Conservation (phyloP, 495 filamentous ascomycete genomes). For the Amniculicola lignicola region DNA sequence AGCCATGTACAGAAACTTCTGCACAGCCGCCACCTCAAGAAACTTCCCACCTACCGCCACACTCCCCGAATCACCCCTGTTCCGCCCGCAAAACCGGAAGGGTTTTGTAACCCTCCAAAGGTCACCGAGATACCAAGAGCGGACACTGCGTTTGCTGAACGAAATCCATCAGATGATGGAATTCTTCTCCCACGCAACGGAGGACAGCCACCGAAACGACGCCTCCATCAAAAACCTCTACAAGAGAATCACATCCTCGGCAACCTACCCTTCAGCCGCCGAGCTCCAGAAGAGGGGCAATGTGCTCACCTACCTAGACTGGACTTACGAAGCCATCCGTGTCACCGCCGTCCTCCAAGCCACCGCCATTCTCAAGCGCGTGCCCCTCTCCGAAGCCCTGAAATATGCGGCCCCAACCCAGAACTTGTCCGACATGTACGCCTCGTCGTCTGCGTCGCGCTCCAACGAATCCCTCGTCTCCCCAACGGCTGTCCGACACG, state of each 20-base stretch:
- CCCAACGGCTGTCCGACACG: slow-evolving; percentile 13
- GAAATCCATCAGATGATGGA: slow-evolving; percentile 29
- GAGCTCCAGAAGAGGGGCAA: slow-evolving; percentile 1
- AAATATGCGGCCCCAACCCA: slow-evolving; percentile 26
- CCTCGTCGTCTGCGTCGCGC: not conserved
- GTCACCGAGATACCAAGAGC: slow-evolving; percentile 1
- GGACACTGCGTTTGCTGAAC: slow-evolving; percentile 19
- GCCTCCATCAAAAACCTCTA: slow-evolving; percentile 17
- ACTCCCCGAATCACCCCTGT: slow-evolving; percentile 36
- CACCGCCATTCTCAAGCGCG: slow-evolving; percentile 36
- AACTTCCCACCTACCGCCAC: slow-evolving; percentile 14
- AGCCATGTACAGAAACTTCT: slow-evolving; percentile 30
- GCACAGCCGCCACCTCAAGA: slow-evolving; percentile 2
- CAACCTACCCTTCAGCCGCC: slow-evolving; percentile 6
- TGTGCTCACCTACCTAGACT: slow-evolving; percentile 25
- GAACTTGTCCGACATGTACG: not conserved
- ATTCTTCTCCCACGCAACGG: slow-evolving; percentile 29
- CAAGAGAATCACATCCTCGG: slow-evolving; percentile 18
- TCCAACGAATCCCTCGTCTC: slow-evolving; percentile 32
- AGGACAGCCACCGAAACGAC: slow-evolving; percentile 12
- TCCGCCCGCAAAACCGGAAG: slow-evolving; percentile 24
- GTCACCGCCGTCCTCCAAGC: slow-evolving; percentile 29
- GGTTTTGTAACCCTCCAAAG: slow-evolving; percentile 27
- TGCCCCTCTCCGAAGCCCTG: slow-evolving; percentile 42
- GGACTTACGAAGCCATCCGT: slow-evolving; percentile 38